Evolutionary conservation across 352 stramenopile species (phyloP), one percentile per base, ranked within the genome.

Genomic region (Thalassiosira ordinaria): DNA sequence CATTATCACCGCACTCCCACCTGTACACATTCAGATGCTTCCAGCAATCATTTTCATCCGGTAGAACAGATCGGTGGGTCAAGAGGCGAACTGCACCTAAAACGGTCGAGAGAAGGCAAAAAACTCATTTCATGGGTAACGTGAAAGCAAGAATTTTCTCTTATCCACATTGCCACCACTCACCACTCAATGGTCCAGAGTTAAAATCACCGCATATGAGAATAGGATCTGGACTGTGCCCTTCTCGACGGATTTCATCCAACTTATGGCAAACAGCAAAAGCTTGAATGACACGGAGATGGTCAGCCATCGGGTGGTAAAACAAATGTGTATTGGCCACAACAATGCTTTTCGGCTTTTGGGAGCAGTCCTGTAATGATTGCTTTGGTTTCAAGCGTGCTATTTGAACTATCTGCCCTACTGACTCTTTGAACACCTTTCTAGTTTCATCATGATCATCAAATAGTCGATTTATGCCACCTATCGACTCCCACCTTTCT

Each of bases 181-280:
- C 35, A 78, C 59, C 61, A 59, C 59, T 78, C 20, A 70, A 29
- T 51, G 82, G 72, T 46, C 61, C 55, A 31, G 69, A 84, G 69
- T 92, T 92, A 24, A 92, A 87, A 71, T 93, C 86, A 31, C 88
- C 88, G 62, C 80, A 91, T 35, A 93, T 74, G 14, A 91, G 37
- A 29, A 91, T 46, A 29, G 77, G 77, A 78, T 72, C 33, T 31
- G 56, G 52, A 52, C 20, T 33, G 1, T 63, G 6, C 18, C 27
- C 22, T 13, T 78, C 57, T 16, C 69, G 69, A 35, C 69, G 69
- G 16, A 78, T 67, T 51, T 80, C 39, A 61, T 78, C 69, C 8
- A 89, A 16, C 33, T 86, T 67, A 37, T 76, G 68, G 26, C 64
- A 85, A 60, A 85, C 57, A 18, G 74, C 74, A 63, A 76, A 91